Evolutionary conservation across 805 yeast genomes (phyloP).

Genomic region (Candida ovalis): DNA sequence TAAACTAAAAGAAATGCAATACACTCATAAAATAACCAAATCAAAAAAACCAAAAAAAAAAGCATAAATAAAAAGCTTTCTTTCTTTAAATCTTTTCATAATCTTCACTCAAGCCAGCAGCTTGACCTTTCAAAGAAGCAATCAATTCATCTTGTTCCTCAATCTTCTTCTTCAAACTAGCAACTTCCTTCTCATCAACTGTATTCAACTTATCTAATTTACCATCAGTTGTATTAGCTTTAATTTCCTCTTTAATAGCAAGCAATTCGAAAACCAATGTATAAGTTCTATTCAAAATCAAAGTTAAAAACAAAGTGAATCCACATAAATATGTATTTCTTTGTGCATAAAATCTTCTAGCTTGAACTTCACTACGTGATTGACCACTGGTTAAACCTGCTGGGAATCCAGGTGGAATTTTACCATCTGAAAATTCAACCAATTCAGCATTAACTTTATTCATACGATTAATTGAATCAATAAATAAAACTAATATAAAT

Average conservation of each 20-base stretch:
- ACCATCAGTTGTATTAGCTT: slow-evolving; percentile 9
- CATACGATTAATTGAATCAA: slow-evolving; percentile 86
- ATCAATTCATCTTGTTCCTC: slow-evolving; percentile 62
- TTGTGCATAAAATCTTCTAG: slow-evolving; percentile 92
- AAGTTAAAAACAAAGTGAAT: slow-evolving; percentile 83
- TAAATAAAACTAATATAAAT: slow-evolving; percentile 76
- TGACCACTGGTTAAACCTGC: slow-evolving; percentile 33
- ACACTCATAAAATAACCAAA: background rate
- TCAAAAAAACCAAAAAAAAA: background rate
- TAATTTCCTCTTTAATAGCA: slow-evolving; percentile 53
- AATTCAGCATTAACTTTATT: slow-evolving; percentile 64
- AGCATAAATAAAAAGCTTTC: background rate
- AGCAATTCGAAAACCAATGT: slow-evolving; percentile 71
- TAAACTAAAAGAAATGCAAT: background rate
- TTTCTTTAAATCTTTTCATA: slow-evolving; percentile 37
- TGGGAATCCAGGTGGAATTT: slow-evolving; percentile 9
- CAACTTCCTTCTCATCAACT: slow-evolving; percentile 37
- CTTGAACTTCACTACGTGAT: slow-evolving; percentile 80
- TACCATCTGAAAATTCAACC: slow-evolving; percentile 25
- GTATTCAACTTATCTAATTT: slow-evolving; percentile 20
- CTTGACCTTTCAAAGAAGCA: slow-evolving; percentile 67
- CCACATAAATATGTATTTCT: slow-evolving; percentile 96
- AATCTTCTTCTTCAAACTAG: slow-evolving; percentile 46
- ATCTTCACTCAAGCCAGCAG: slow-evolving; percentile 59
- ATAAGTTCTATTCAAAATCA: slow-evolving; percentile 82